Conservation (phyloP, 1,139 yeast species). For the Hansenula sp. region DNA sequence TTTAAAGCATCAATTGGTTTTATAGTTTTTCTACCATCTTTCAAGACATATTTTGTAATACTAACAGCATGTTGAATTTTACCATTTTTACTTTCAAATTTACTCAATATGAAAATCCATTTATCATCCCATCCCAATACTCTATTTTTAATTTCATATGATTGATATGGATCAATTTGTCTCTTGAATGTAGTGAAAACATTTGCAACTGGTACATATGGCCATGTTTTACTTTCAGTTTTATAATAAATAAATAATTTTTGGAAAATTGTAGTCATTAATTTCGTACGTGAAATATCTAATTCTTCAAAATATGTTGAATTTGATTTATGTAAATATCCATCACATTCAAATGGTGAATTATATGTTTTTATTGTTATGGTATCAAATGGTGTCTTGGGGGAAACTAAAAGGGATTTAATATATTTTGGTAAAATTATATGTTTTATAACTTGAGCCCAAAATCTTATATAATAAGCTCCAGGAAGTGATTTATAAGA, state of each 20-base stretch:
- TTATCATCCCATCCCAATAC: constrained; percentile 83
- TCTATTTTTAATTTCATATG: constrained; percentile 50
- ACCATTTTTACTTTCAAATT: constrained; percentile 44
- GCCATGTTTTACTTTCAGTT: constrained; percentile 43
- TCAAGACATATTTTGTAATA: constrained; percentile 76
- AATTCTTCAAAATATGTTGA: constrained; percentile 82
- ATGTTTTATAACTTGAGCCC: constrained; percentile 37
- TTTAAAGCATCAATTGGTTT: constrained; percentile 56
- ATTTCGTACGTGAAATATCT: constrained; percentile 71
- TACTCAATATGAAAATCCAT: constrained; percentile 73
- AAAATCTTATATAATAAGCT: constrained; percentile 63
- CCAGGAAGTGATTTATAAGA: constrained; percentile 62
- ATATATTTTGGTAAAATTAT: constrained; percentile 33
- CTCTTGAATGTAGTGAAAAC: constrained; percentile 64
- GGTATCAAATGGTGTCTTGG: constrained; percentile 9
- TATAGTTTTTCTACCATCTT: constrained; percentile 67
- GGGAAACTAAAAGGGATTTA: constrained; percentile 11
- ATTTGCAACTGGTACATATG: constrained; percentile 77
- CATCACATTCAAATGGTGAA: constrained; percentile 77
- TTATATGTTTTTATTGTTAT: constrained; percentile 48
- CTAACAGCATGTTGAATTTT: constrained; percentile 44
- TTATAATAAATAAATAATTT: constrained; percentile 39
- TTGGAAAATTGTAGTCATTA: constrained; percentile 53
- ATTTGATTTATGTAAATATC: constrained; percentile 83
- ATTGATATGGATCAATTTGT: constrained; percentile 66